A percentile compares a stretch with the other conserved stretches of the same genome.
Evolutionary conservation across 352 stramenopile species (phyloP).

Genomic region (Elongisporangium prolatum): DNA sequence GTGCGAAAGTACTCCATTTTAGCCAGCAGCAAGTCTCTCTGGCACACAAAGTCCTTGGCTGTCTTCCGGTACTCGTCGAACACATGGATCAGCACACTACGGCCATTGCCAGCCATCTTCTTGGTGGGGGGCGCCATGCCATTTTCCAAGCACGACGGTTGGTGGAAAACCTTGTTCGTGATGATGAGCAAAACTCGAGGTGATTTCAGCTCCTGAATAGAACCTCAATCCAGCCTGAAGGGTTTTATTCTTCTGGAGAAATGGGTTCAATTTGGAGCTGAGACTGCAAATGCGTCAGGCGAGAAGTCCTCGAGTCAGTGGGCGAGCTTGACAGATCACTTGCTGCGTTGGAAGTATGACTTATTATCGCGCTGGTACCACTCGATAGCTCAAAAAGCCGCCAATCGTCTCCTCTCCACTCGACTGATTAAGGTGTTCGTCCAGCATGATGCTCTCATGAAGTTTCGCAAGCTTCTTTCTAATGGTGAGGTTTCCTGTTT

Average conservation of each 20-base stretch:
- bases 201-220: not conserved
- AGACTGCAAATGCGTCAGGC: not conserved
- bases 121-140: not conserved
- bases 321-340: too few relatives aligned
- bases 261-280: too few relatives aligned
- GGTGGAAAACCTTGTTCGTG: constrained; percentile 2
- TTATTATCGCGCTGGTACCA: too few relatives aligned
- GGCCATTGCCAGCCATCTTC: constrained; percentile 1
- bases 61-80: constrained; percentile 87
- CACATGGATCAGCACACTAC: constrained; percentile 85
- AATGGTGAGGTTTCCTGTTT: constrained; percentile 70
- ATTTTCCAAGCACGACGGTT: not conserved
- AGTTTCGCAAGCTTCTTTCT: constrained; percentile 98
- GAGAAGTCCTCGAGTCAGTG: too few relatives aligned
- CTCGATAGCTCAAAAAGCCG: constrained; percentile 17
- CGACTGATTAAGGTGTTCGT: constrained; percentile 82
- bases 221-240: too few relatives aligned
- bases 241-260: too few relatives aligned
- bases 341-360: not conserved
- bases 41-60: constrained; percentile 83
- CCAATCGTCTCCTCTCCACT: constrained; percentile 93
- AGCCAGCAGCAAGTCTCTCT: constrained; percentile 67
- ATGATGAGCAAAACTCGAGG: constrained; percentile 6
- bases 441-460: constrained; percentile 95
- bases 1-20: constrained; percentile 91